Evolutionary conservation across 2,329 filamentous ascomycete genomes (phyloP), one percentile per base, ranked within the genome.

Genomic region (Blastomyces percursus): DNA sequence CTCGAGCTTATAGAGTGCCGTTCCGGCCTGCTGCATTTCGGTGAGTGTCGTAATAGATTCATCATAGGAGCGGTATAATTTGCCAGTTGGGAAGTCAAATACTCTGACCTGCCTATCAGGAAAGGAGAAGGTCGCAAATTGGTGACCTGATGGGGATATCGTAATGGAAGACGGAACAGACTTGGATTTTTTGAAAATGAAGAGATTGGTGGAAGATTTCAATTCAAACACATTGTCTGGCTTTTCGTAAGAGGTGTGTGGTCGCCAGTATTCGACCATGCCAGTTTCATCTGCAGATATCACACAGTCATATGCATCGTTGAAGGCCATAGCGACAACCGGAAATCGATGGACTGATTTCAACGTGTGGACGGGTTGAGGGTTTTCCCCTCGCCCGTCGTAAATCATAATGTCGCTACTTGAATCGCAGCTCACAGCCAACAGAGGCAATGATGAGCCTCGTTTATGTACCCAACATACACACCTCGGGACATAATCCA

Each of bases 201-300:
- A 99, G 0, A 99, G 81, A 70, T 90, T 94, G 2, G 94, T 99
- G 1, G 89, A 87, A 72, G 91, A 96, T 77, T 99, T 99, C 77
- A 91, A 90, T 67, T 90, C 84, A 73, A 96, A 99, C 21, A 99
- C 91, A 60, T 85, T 91, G 68, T 91, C 87, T 0, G 94, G 94
- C 75, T 97, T 96, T 70, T 96, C 91, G 73, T 91, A 96, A 48
- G 80, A 86, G 1, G 84, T 86, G 65, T 72, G 69, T 0, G 94
- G 91, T 63, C 84, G 84, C 94, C 94, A 99, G 77, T 99, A 99
- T 75, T 99, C 94, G 11, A 99, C 73, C 93, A 97, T 97, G 30
- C 94, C 93, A 61, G 85, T 84, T 68, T 93, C 86, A 67, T 99
- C 95, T 0, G 87, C 87, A 1, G 94, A 97, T 7, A 97, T 79